Evolutionary conservation across 192 early-diverging fungal species (phyloP).

Genomic region (Powellomyces hirtus): DNA sequence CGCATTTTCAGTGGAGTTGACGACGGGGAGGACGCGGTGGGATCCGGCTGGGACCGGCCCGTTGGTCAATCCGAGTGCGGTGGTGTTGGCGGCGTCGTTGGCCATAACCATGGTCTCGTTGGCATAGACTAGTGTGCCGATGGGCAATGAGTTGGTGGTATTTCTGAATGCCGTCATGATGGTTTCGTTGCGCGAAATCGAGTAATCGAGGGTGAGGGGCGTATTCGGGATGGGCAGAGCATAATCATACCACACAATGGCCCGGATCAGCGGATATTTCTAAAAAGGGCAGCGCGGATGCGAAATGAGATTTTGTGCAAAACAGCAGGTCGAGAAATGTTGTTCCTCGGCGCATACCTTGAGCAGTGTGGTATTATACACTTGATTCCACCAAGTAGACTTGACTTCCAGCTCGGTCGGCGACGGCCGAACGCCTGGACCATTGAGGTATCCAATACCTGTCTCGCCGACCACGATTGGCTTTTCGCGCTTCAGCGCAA

Average conservation of each 20-base stretch:
- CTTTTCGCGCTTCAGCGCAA: constrained; percentile 21
- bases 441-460: constrained; percentile 27
- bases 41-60: not conserved
- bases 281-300: not conserved
- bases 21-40: not conserved
- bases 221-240: not conserved
- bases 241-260: constrained; percentile 31
- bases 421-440: not conserved
- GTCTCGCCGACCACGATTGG: constrained; percentile 35
- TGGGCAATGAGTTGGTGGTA: constrained; percentile 1
- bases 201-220: constrained; percentile 15
- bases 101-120: constrained; percentile 10
- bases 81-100: not conserved
- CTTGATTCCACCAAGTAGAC: constrained; percentile 29
- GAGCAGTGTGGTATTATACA: constrained; percentile 15
- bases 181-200: constrained; percentile 4
- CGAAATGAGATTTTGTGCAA: too few relatives aligned
- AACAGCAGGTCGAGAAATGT: not conserved
- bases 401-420: constrained; percentile 38
- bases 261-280: constrained; percentile 22
- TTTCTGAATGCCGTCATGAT: constrained; percentile 13
- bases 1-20: too few relatives aligned
- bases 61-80: not conserved
- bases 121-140: constrained; percentile 18
- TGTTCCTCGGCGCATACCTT: constrained; percentile 7